Percentiles rank a stretch among this genome's conserved stretches.
phyloP scores from a whole-genome alignment of 257 asterid species.

The Schizonepeta tenuifolia region DNA sequence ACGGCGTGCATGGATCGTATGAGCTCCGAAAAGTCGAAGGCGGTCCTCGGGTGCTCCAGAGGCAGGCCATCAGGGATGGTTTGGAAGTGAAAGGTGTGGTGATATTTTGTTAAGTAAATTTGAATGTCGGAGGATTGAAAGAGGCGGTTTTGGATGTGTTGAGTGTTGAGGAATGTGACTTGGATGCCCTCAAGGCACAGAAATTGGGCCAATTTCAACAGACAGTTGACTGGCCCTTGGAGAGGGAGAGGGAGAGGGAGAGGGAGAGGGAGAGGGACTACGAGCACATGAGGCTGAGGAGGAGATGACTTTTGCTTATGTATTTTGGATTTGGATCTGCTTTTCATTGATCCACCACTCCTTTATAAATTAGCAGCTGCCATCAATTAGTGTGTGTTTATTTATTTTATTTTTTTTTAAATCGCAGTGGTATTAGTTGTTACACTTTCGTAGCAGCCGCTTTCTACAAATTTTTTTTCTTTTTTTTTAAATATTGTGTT shows the following conservation, averaged over 20 bases:
- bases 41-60: conserved; percentile 46
- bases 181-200: conserved; percentile 39
- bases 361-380: no score
- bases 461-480: no score
- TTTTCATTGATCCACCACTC: no score
- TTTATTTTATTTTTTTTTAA: no score
- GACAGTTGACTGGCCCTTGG: conserved; percentile 63
- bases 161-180: conserved; percentile 70
- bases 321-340: no score
- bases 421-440: no score
- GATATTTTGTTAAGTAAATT: conserved; percentile 34
- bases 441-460: no score
- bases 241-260: no score
- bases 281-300: conserved; percentile 65
- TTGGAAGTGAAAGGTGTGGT: conserved; percentile 34
- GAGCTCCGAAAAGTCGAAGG: conserved; percentile 35
- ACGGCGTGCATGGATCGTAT: conserved; percentile 44
- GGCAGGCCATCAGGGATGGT: conserved; percentile 67
- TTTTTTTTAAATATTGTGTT: no score
- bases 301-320: no score
- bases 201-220: conserved; percentile 64
- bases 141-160: conserved; percentile 56
- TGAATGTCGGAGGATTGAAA: conserved; percentile 16
- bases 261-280: no score
- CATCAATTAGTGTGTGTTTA: no score